phyloP scores from a whole-genome alignment of 306 rosid species.

The Cucumis melo region DNA sequence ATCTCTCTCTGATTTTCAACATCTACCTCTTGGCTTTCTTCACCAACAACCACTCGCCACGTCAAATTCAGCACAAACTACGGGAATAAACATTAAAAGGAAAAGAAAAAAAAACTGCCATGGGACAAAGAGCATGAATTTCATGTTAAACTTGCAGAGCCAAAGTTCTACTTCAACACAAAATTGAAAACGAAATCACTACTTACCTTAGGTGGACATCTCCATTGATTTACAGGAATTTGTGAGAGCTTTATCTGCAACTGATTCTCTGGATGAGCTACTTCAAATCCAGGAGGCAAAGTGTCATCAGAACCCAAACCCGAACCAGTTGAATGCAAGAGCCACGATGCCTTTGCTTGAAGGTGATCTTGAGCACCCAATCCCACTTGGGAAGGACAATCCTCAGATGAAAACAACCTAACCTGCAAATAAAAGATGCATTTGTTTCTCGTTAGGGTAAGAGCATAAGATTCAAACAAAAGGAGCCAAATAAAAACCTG shows the following conservation, averaged over 20 bases:
- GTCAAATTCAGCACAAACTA: conserved; percentile 43
- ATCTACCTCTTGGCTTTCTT: conserved; percentile 62
- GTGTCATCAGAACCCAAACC: conserved; percentile 51
- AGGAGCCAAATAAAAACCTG: not conserved
- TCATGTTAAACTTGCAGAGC: conserved; percentile 1
- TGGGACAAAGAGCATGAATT: not conserved
- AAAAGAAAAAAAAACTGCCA: conserved; percentile 1
- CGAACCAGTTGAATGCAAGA: conserved; percentile 41
- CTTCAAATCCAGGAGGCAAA: conserved; percentile 92
- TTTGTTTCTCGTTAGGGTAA: not conserved
- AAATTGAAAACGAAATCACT: not conserved
- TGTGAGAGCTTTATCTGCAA: conserved; percentile 46
- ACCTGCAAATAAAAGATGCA: conserved; percentile 30
- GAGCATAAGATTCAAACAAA: not conserved
- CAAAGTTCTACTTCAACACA: not conserved
- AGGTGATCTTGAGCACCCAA: conserved; percentile 81
- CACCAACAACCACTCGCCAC: conserved; percentile 89
- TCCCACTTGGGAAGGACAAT: conserved; percentile 70
- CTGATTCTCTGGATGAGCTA: conserved; percentile 40
- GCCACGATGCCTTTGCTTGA: conserved; percentile 60
- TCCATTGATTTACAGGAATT: conserved; percentile 64
- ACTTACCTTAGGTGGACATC: conserved; percentile 52
- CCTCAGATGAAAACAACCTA: conserved; percentile 66
- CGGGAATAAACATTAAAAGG: conserved; percentile 8
- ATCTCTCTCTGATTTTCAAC: conserved; percentile 66